Evolutionary conservation across 768 basidiomycete genomes (phyloP).

Genomic region (Gyrodon lividus): DNA sequence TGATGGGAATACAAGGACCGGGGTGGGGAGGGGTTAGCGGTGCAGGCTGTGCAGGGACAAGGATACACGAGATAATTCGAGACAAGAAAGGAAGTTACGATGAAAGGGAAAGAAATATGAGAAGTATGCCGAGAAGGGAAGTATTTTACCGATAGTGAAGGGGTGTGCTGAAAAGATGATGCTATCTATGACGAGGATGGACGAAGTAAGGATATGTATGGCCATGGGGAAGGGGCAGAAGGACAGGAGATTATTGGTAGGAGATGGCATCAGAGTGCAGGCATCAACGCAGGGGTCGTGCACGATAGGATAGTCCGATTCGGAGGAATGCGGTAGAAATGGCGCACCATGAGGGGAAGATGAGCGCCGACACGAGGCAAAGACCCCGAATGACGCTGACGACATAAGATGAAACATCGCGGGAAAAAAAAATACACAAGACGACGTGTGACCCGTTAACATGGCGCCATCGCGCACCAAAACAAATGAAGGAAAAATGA

Average conservation of each 20-base stretch:
- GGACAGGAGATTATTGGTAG: background rate
- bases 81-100: background rate
- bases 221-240: background rate
- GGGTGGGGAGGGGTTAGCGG: background rate
- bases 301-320: conserved; percentile 1
- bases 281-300: background rate
- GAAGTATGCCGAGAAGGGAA: background rate
- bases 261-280: background rate
- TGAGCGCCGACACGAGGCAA: conserved; percentile 34
- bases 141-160: background rate
- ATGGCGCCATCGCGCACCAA: background rate
- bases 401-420: conserved; percentile 8
- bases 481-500: background rate
- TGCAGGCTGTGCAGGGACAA: background rate
- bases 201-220: background rate
- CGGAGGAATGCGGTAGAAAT: conserved; percentile 13
- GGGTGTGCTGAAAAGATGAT: background rate
- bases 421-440: conserved; percentile 23
- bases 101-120: background rate
- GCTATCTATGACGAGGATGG: conserved; percentile 16
- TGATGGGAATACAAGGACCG: conserved; percentile 9
- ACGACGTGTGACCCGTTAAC: background rate
- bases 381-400: conserved; percentile 17
- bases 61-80: background rate
- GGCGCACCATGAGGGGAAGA: conserved; percentile 11